Percentiles rank a stretch among this genome's conserved stretches.
Evolutionary conservation across 345 rosid genomes (phyloP).

Genomic region (Eucalyptus camaldulensis): DNA sequence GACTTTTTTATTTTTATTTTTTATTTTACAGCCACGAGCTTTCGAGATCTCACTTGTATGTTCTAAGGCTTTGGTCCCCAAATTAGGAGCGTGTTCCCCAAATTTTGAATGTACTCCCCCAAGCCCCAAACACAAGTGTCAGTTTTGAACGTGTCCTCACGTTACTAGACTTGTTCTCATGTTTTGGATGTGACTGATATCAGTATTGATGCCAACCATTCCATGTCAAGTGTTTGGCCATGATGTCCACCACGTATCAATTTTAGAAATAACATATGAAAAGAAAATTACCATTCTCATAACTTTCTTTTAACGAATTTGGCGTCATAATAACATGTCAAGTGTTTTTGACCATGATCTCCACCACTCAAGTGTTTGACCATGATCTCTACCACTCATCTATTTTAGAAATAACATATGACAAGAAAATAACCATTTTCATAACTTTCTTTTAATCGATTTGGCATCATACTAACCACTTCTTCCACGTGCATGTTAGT

Average conservation of each 20-base stretch:
- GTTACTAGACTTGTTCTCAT: background rate
- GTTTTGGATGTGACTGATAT: background rate
- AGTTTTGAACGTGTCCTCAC: background rate
- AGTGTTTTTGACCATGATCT: background rate
- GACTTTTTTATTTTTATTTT: background rate
- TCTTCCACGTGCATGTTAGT: background rate
- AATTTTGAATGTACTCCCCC: background rate
- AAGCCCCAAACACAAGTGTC: background rate
- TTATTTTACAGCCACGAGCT: background rate
- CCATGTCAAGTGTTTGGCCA: background rate
- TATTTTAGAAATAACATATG: background rate
- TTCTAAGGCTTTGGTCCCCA: background rate
- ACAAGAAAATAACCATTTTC: background rate
- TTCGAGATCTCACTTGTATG: background rate
- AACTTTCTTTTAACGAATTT: background rate
- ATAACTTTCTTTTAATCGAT: background rate
- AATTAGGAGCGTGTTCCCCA: background rate
- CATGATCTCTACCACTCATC: background rate
- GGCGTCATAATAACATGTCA: background rate
- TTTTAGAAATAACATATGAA: background rate
- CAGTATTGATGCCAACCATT: background rate
- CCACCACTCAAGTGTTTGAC: background rate
- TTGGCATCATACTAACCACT: background rate
- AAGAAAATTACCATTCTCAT: background rate
- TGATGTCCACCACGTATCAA: background rate